Evolutionary conservation across 495 filamentous ascomycete genomes (phyloP).

Genomic region (Neurospora discreta): DNA sequence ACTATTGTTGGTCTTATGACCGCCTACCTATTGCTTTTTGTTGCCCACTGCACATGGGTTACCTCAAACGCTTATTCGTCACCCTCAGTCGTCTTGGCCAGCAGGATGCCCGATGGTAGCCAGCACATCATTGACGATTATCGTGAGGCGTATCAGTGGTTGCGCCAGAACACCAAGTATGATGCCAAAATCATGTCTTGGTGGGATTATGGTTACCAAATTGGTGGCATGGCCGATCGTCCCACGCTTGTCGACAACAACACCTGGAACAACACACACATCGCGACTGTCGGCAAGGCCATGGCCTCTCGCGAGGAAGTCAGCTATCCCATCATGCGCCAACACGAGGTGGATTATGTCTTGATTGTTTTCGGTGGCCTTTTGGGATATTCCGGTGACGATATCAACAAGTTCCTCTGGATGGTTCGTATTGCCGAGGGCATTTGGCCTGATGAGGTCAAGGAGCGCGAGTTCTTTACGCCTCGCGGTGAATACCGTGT

Average conservation of each 20-base stretch:
- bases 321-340: constrained; percentile 94
- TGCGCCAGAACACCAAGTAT: constrained; percentile 88
- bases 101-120: constrained; percentile 82
- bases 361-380: constrained; percentile 94
- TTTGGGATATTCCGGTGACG: constrained; percentile 96
- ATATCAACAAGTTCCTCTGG: constrained; percentile 99
- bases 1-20: constrained; percentile 59
- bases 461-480: constrained; percentile 95
- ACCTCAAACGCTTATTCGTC: constrained; percentile 98
- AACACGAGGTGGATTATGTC: constrained; percentile 98
- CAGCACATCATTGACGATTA: constrained; percentile 99
- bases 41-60: constrained; percentile 98
- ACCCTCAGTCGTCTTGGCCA: constrained; percentile 92
- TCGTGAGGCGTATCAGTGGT: constrained; percentile 98
- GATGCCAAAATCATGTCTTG: constrained; percentile 99
- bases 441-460: constrained; percentile 98
- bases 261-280: constrained; percentile 99
- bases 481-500: constrained; percentile 90
- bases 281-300: constrained; percentile 97
- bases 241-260: constrained; percentile 99
- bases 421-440: constrained; percentile 99
- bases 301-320: constrained; percentile 98
- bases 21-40: constrained; percentile 81
- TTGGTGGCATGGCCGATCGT: constrained; percentile 98
- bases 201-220: constrained; percentile 99